Conservation (phyloP, 208 protist species). For the Leptomonas pyrrhocoris region DNA sequence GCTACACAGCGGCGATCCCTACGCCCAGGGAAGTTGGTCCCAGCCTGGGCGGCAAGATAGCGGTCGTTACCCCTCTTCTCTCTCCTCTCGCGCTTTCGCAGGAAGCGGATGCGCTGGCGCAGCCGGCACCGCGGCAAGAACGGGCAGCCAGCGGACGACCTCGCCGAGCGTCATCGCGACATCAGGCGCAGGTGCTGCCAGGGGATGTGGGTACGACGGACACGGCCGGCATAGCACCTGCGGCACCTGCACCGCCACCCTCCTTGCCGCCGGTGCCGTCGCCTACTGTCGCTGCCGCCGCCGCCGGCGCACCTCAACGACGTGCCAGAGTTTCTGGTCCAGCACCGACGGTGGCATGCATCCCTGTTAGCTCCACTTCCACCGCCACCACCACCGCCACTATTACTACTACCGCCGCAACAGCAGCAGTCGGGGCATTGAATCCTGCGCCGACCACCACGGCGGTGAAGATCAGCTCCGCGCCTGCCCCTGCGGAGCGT, state of each 20-base stretch:
- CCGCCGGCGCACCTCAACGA: neutral
- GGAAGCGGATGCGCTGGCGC: too few relatives aligned
- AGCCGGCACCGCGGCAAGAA: neutral
- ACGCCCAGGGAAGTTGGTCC: neutral
- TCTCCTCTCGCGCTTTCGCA: neutral
- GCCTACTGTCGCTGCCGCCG: neutral
- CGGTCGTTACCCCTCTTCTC: neutral
- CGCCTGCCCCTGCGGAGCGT: neutral
- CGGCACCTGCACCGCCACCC: neutral
- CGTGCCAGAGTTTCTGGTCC: neutral
- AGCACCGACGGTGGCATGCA: neutral
- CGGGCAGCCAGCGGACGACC: neutral
- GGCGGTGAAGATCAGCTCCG: neutral
- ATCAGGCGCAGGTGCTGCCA: constrained; percentile 13
- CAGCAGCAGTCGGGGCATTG: neutral
- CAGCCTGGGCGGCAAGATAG: neutral
- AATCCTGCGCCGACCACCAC: neutral
- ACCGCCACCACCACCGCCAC: too few relatives aligned
- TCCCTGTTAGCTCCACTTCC: too few relatives aligned
- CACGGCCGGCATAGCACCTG: neutral
- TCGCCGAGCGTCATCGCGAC: constrained; percentile 3
- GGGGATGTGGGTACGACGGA: neutral
- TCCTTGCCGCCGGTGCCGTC: neutral
- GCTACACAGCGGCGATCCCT: neutral
- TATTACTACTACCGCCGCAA: neutral